Evolutionary conservation across 1,139 yeast species (phyloP), one percentile per base, ranked within the genome.

Genomic region (Lodderomyces elongisporus): DNA sequence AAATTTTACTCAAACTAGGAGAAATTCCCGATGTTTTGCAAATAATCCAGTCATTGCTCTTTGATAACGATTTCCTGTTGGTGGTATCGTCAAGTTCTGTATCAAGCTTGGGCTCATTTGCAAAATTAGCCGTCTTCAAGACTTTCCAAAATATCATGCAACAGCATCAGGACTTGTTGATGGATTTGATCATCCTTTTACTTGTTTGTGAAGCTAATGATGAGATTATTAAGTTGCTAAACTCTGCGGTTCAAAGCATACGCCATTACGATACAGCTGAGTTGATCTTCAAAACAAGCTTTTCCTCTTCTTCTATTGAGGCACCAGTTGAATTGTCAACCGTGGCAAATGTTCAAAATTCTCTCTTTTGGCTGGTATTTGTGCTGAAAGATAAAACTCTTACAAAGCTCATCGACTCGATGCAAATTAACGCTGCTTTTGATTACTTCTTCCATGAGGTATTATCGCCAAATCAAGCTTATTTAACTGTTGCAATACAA

Each of bases 191-290:
- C n/a, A 44, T 58, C 1, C 45, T 62, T 27, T 49, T 63, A 25
- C 42, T 61, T 14, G 38, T 62, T 2, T 60, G 66, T 45, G 68
- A 62, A 33, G 47, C 49, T 4, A 58, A 56, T 40, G 57, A 54
- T 8, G 48, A 50, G 27, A 48, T 60, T 4, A 37, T 60, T 9
- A 40, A 43, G 8, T 45, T 64, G 18, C 47, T 65, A 16, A 60
- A 57, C 30, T 48, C 48, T 32, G 47, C 61, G 1, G 40, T 59
- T 21, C 35, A 37, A 13, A 57, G 50, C 37, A 52, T 64, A 29
- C 42, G 44, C 8, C 44, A 46, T 3, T 62, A 62, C 39, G 34
- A 40, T 6, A 36, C 57, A 5, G 41, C 56, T 27, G 50, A 52
- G n/a, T 42, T 46, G 9, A 43, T 61, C 8, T 53, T 62, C 33